These are phyloP conservation scores for Westerdykella ornata DNA, from an alignment of 2,329 filamentous ascomycete genomes.

Conservation along the genomic window DNA sequence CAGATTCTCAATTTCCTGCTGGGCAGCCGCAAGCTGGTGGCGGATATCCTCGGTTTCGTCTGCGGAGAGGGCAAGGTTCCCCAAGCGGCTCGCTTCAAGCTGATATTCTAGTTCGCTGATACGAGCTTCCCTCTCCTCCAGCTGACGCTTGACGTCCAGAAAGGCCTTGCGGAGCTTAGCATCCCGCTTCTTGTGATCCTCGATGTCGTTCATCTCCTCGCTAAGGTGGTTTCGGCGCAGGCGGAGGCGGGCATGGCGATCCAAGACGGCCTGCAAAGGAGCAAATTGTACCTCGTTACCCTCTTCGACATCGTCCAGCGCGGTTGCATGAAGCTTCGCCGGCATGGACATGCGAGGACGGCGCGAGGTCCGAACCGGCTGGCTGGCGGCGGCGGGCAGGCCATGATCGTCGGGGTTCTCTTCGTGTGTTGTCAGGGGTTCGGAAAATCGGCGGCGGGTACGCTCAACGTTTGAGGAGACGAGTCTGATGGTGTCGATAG, in stretches of 20 bases:
- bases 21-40: constrained; percentile 26
- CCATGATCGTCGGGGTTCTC: constrained; percentile 11
- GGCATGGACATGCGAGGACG: constrained; percentile 33
- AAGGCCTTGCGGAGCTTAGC: constrained; percentile 28
- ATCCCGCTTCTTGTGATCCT: constrained; percentile 34
- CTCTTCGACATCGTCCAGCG: constrained; percentile 19
- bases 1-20: constrained; percentile 32
- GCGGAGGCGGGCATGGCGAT: constrained; percentile 31
- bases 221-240: constrained; percentile 38
- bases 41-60: constrained; percentile 30
- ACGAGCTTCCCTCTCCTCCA: constrained; percentile 33
- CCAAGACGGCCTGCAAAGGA: constrained; percentile 29
- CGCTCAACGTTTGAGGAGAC: constrained; percentile 6
- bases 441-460: constrained; percentile 29
- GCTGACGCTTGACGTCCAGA: constrained; percentile 33
- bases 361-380: constrained; percentile 20
- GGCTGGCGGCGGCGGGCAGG: constrained; percentile 18
- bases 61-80: constrained; percentile 35
- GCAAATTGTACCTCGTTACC: constrained; percentile 29
- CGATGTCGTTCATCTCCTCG: constrained; percentile 37
- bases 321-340: constrained; percentile 25
- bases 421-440: constrained; percentile 21
- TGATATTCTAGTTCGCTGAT: constrained; percentile 19
- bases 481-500: constrained; percentile 11
- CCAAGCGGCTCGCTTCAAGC: constrained; percentile 32